These are phyloP conservation scores for Candida succiphila DNA, from an alignment of 805 yeast species.

Conservation along the genomic window DNA sequence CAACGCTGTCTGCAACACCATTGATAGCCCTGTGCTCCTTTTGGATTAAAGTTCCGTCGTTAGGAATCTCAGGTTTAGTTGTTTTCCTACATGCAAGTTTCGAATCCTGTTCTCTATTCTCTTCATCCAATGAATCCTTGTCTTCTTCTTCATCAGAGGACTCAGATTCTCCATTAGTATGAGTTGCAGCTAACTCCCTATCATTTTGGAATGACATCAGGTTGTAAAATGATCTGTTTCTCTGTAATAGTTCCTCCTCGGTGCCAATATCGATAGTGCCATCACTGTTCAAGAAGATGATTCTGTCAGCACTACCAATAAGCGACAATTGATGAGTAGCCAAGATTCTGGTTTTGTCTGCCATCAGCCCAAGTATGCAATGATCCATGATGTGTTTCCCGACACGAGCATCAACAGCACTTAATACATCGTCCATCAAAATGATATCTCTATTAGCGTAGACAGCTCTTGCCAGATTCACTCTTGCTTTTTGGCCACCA, in stretches of 20 bases:
- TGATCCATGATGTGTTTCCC: constrained; percentile 67
- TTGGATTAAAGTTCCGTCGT: constrained; percentile 22
- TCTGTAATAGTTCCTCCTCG: constrained; percentile 35
- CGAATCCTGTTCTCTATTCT: too few relatives aligned
- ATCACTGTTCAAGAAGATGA: constrained; percentile 58
- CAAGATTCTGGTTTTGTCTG: constrained; percentile 52
- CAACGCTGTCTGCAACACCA: constrained; percentile 35
- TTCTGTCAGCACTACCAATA: constrained; percentile 55
- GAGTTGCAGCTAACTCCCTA: constrained; percentile 19
- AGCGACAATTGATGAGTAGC: constrained; percentile 79
- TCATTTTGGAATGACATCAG: constrained; percentile 35
- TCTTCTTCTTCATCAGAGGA: constrained; percentile 12
- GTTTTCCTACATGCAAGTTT: too few relatives aligned
- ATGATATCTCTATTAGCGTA: constrained; percentile 60
- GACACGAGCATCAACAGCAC: constrained; percentile 83
- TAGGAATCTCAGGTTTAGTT: too few relatives aligned
- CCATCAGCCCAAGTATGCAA: constrained; percentile 51
- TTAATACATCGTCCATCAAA: constrained; percentile 67
- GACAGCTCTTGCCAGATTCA: constrained; percentile 71
- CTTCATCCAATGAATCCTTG: too few relatives aligned
- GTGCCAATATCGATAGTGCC: constrained; percentile 53
- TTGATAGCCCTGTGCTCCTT: constrained; percentile 22
- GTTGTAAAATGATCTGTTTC: constrained; percentile 36
- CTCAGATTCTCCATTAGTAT: too few relatives aligned
- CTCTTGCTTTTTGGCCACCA: constrained; percentile 85